Evolutionary conservation across 768 basidiomycete species (phyloP).

Genomic region (Psilocybe sp.): DNA sequence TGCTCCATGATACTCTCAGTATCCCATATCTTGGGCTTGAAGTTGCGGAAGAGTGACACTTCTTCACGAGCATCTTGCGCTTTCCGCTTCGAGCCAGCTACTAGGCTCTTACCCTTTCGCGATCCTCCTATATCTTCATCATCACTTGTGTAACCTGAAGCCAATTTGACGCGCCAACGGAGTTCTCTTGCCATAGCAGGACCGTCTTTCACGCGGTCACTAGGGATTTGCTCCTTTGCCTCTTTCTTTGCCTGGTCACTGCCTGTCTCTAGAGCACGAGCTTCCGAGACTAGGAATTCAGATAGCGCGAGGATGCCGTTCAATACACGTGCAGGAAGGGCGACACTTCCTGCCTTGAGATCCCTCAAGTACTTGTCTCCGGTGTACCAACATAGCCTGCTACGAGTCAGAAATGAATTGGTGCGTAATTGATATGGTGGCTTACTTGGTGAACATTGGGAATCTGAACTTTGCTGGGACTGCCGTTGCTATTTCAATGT

Average conservation of each 20-base stretch:
- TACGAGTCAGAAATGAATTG: not conserved
- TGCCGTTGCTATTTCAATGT: constrained; percentile 89
- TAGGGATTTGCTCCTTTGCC: constrained; percentile 77
- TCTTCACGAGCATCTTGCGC: constrained; percentile 33
- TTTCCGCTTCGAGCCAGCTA: constrained; percentile 40
- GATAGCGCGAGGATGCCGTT: constrained; percentile 69
- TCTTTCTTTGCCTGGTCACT: constrained; percentile 72
- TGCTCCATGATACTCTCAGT: constrained; percentile 37
- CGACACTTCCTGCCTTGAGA: constrained; percentile 44
- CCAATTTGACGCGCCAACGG: constrained; percentile 74
- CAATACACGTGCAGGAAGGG: constrained; percentile 52
- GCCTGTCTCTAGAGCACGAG: constrained; percentile 66
- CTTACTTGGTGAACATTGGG: constrained; percentile 74
- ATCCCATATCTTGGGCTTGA: constrained; percentile 70
- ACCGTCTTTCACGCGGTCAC: constrained; percentile 80
- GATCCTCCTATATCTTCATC: constrained; percentile 46
- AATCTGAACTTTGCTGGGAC: constrained; percentile 93
- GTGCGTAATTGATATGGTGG: constrained; percentile 6
- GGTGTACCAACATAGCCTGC: constrained; percentile 87
- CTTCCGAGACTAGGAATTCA: constrained; percentile 78
- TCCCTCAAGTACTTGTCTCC: constrained; percentile 79
- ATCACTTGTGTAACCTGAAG: constrained; percentile 61
- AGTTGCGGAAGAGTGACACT: constrained; percentile 53
- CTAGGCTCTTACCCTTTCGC: constrained; percentile 18
- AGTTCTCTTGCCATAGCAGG: constrained; percentile 80